Percentiles rank a stretch among this genome's conserved stretches.
These are phyloP conservation scores for Musa balbisiana DNA, from an alignment of 202 grass and related monocot genomes.

Conservation along the genomic window DNA sequence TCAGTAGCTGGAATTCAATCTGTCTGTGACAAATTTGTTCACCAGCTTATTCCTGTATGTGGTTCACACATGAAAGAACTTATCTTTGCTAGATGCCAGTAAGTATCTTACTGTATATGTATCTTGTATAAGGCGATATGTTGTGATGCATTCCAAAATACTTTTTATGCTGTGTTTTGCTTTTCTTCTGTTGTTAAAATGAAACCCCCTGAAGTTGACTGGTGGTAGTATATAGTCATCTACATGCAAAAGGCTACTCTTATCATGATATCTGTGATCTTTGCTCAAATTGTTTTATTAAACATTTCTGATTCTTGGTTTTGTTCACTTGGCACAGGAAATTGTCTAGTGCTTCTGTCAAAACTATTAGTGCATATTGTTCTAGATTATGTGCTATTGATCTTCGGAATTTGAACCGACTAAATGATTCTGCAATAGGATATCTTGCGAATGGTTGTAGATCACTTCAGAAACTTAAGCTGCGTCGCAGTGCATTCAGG, in stretches of 20 bases:
- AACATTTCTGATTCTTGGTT: slow-evolving; percentile 12
- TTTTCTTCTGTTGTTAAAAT: slow-evolving; percentile 3
- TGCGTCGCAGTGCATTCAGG: slow-evolving; percentile 77
- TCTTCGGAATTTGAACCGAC: slow-evolving; percentile 59
- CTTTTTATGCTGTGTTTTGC: background rate
- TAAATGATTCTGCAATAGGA: slow-evolving; percentile 58
- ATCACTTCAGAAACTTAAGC: slow-evolving; percentile 52
- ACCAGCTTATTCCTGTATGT: slow-evolving; percentile 50
- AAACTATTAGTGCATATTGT: slow-evolving; percentile 57
- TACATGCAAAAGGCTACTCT: background rate
- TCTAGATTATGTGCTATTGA: slow-evolving; percentile 50
- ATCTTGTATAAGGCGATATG: background rate
- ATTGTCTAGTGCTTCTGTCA: slow-evolving; percentile 69
- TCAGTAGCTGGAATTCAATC: slow-evolving; percentile 66
- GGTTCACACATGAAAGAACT: slow-evolving; percentile 71
- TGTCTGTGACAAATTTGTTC: slow-evolving; percentile 69
- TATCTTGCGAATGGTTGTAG: slow-evolving; percentile 66
- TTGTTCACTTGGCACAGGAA: slow-evolving; percentile 45
- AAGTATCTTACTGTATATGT: slow-evolving; percentile 35
- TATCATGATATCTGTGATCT: background rate
- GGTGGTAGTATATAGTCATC: background rate
- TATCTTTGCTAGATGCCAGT: slow-evolving; percentile 70
- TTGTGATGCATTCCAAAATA: background rate
- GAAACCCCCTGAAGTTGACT: background rate
- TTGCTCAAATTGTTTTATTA: background rate